phyloP scores from a whole-genome alignment of 371 early-diverging fungal genomes.

The Neoconidiobolus thromboides region DNA sequence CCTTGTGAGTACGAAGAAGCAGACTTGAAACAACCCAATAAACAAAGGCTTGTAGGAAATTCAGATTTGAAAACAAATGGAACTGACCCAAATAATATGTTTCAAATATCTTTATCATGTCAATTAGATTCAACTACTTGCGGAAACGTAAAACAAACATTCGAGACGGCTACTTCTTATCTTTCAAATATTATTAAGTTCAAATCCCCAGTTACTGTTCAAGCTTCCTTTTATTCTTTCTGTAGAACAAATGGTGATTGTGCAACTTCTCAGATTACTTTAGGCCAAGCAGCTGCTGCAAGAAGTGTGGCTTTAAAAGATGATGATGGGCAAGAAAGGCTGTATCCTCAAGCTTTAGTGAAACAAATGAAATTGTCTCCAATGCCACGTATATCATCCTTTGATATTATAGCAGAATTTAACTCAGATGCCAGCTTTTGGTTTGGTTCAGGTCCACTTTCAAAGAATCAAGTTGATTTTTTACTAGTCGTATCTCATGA shows the following conservation, averaged over 20 bases:
- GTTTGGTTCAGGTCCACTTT: conserved; percentile 17
- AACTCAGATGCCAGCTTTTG: conserved; percentile 11
- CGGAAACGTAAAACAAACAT: conserved; percentile 14
- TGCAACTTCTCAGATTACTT: conserved; percentile 10
- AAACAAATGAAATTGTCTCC: conserved; percentile 25
- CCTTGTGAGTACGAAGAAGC: neutral
- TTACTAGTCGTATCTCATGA: conserved; percentile 30
- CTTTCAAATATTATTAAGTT: conserved; percentile 19
- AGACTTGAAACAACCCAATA: neutral
- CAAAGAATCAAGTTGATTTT: conserved; percentile 24
- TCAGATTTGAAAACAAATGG: neutral
- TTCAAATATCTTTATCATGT: conserved; percentile 1
- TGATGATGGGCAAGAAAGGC: conserved; percentile 21
- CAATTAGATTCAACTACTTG: conserved; percentile 6
- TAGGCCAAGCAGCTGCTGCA: conserved; percentile 19
- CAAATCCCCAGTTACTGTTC: conserved; percentile 22
- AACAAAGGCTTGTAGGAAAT: neutral
- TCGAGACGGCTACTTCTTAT: conserved; percentile 15
- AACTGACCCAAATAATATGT: neutral
- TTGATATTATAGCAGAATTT: conserved; percentile 9
- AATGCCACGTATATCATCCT: neutral
- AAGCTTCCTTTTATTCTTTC: conserved; percentile 28
- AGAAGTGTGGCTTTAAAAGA: conserved; percentile 23
- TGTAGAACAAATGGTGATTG: conserved; percentile 20
- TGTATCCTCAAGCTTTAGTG: conserved; percentile 44